phyloP scores from a whole-genome alignment of 164 flowering plant genomes.

The Vitis amurensis region DNA sequence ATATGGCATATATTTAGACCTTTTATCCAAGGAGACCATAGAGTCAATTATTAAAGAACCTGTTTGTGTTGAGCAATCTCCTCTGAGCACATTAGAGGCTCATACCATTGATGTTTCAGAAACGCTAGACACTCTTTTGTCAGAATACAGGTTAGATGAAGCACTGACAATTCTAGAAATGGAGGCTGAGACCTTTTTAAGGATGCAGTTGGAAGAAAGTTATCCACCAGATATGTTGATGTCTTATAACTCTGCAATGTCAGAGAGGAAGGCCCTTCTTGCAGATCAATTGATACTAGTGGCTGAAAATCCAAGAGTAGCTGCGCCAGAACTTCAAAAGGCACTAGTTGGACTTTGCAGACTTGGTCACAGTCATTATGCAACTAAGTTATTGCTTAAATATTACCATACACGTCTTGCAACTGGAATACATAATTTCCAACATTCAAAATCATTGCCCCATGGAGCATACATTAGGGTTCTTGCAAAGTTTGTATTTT shows the following conservation, averaged over 20 bases:
- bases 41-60: slow-evolving; percentile 34
- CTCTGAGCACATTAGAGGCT: slow-evolving; percentile 31
- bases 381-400: slow-evolving; percentile 49
- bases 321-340: slow-evolving; percentile 53
- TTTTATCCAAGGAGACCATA: slow-evolving; percentile 32
- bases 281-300: slow-evolving; percentile 30
- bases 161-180: slow-evolving; percentile 46
- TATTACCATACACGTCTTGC: slow-evolving; percentile 52
- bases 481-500: slow-evolving; percentile 54
- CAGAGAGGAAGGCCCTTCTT: slow-evolving; percentile 47
- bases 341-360: slow-evolving; percentile 51
- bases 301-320: slow-evolving; percentile 50
- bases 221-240: slow-evolving; percentile 23
- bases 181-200: slow-evolving; percentile 30
- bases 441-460: slow-evolving; percentile 30
- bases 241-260: slow-evolving; percentile 35
- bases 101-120: slow-evolving; percentile 38
- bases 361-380: slow-evolving; percentile 46
- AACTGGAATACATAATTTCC: slow-evolving; percentile 34
- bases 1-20: slow-evolving; percentile 28
- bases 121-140: slow-evolving; percentile 50
- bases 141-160: slow-evolving; percentile 58
- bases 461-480: slow-evolving; percentile 35
- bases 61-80: slow-evolving; percentile 16
- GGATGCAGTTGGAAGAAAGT: slow-evolving; percentile 24